phyloP scores from a whole-genome alignment of 2,329 filamentous ascomycete genomes.

The Pseudogymnoascus sp. region DNA sequence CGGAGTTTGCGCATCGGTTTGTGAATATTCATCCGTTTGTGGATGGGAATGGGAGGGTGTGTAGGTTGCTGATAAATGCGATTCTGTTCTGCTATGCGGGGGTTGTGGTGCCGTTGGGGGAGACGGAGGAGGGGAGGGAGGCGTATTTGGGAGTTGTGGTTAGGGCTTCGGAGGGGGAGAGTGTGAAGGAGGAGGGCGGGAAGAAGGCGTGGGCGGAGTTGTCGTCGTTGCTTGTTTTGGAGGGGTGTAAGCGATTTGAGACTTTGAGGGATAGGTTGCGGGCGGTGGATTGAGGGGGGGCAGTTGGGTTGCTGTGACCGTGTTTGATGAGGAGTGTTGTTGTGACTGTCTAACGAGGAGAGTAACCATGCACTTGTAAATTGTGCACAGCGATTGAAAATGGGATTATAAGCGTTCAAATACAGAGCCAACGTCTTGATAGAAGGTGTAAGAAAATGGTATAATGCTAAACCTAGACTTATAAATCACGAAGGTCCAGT shows the following conservation, averaged over 20 bases:
- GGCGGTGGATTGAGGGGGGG: not conserved
- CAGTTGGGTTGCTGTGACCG: not conserved
- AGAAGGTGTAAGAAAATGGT: not conserved
- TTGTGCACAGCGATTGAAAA: not conserved
- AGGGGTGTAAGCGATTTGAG: not conserved
- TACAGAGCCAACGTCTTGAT: too few species aligned
- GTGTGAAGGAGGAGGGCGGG: not conserved
- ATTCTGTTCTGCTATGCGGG: slow-evolving; percentile 28
- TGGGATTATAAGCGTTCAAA: not conserved
- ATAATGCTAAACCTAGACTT: not conserved
- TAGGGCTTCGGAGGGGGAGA: slow-evolving; percentile 9
- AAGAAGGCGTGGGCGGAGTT: slow-evolving; percentile 9
- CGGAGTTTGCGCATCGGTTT: slow-evolving; percentile 26
- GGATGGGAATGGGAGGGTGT: slow-evolving; percentile 32
- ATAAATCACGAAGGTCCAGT: not conserved
- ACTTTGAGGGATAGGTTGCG: not conserved
- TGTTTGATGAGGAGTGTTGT: not conserved
- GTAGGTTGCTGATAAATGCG: slow-evolving; percentile 30
- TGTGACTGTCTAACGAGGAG: not conserved
- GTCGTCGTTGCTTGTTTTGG: not conserved
- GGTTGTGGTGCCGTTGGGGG: slow-evolving; percentile 13
- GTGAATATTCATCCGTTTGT: slow-evolving; percentile 33
- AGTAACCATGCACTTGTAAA: not conserved
- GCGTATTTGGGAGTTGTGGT: slow-evolving; percentile 15
- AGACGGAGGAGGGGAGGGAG: slow-evolving; percentile 14